Evolutionary conservation across 2,329 filamentous ascomycete genomes (phyloP).

Genomic region (Boeremia exigua): DNA sequence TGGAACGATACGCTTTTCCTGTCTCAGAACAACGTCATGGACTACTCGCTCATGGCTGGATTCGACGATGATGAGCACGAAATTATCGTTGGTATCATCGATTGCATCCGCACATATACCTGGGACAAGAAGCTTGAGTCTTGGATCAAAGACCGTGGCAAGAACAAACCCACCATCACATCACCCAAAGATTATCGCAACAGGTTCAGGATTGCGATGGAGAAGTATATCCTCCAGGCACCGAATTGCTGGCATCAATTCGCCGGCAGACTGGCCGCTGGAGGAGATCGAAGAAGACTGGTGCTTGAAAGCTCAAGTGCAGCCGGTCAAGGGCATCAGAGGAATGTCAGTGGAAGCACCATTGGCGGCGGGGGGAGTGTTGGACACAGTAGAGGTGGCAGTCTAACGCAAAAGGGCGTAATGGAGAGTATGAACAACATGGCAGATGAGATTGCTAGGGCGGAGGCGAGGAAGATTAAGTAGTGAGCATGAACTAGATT

Average conservation of each 20-base stretch:
- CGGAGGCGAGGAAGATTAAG: constrained; percentile 14
- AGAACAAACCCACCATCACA: constrained; percentile 88
- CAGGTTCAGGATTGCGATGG: constrained; percentile 95
- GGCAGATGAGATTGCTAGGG: constrained; percentile 9
- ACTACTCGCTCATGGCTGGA: constrained; percentile 97
- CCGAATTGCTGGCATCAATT: constrained; percentile 81
- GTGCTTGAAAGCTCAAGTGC: constrained; percentile 18
- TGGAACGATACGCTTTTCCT: constrained; percentile 98
- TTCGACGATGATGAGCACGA: constrained; percentile 91
- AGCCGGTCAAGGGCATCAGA: constrained; percentile 19
- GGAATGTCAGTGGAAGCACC: constrained; percentile 23
- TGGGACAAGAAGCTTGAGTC: constrained; percentile 99
- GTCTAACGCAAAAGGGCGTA: constrained; percentile 3
- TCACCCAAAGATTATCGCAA: constrained; percentile 98
- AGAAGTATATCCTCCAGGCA: constrained; percentile 78
- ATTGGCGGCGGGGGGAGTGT: constrained; percentile 6
- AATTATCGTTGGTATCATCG: constrained; percentile 93
- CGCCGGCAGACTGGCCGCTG: constrained; percentile 30
- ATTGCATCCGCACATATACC: constrained; percentile 97
- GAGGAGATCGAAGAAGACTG: constrained; percentile 23
- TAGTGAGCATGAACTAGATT: not conserved
- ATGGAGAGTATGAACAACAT: constrained; percentile 1
- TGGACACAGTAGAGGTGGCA: constrained; percentile 9
- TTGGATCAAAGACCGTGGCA: constrained; percentile 98
- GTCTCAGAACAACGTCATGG: constrained; percentile 96